Percentiles rank a stretch among this genome's conserved stretches.
These are phyloP conservation scores for Ophiocordyceps unilateralis DNA, from an alignment of 2,329 filamentous ascomycete species.

Conservation along the genomic window DNA sequence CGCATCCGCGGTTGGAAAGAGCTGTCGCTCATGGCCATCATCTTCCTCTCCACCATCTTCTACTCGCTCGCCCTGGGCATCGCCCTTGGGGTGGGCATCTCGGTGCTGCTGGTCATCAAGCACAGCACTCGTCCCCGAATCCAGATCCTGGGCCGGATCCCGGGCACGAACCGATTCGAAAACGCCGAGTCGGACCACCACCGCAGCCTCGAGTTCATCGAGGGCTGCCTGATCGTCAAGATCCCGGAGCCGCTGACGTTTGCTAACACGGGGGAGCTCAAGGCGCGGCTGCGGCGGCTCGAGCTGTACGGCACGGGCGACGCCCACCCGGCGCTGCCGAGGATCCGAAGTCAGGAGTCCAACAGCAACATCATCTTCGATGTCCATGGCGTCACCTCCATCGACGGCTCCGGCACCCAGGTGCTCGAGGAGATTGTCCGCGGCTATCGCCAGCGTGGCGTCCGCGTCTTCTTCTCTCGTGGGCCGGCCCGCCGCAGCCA, in stretches of 20 bases:
- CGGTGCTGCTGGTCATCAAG: slow-evolving; percentile 72
- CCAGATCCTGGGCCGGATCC: slow-evolving; percentile 82
- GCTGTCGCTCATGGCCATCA: slow-evolving; percentile 70
- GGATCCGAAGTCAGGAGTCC: slow-evolving; percentile 57
- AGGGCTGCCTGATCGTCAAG: slow-evolving; percentile 88
- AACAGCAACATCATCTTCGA: slow-evolving; percentile 94
- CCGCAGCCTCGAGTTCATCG: slow-evolving; percentile 67
- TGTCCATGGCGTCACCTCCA: slow-evolving; percentile 87
- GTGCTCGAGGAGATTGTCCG: slow-evolving; percentile 81
- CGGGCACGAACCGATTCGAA: slow-evolving; percentile 67
- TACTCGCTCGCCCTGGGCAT: slow-evolving; percentile 91
- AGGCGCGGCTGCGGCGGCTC: slow-evolving; percentile 62
- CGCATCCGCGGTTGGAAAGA: slow-evolving; percentile 75
- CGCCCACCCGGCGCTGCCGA: slow-evolving; percentile 75
- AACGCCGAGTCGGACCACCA: slow-evolving; percentile 58
- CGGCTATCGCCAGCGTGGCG: slow-evolving; percentile 58
- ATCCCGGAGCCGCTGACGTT: slow-evolving; percentile 95
- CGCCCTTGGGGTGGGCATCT: slow-evolving; percentile 82
- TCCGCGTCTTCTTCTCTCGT: slow-evolving; percentile 58
- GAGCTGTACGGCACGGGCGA: slow-evolving; percentile 78
- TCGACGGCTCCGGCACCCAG: slow-evolving; percentile 87
- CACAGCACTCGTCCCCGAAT: slow-evolving; percentile 87
- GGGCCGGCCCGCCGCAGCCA: slow-evolving; percentile 28
- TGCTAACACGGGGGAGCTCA: slow-evolving; percentile 87
- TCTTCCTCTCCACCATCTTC: slow-evolving; percentile 83